Percentiles rank a stretch among this genome's conserved stretches.
Conservation (phyloP, 352 stramenopile species). For the Phytophthora tentaculata region DNA sequence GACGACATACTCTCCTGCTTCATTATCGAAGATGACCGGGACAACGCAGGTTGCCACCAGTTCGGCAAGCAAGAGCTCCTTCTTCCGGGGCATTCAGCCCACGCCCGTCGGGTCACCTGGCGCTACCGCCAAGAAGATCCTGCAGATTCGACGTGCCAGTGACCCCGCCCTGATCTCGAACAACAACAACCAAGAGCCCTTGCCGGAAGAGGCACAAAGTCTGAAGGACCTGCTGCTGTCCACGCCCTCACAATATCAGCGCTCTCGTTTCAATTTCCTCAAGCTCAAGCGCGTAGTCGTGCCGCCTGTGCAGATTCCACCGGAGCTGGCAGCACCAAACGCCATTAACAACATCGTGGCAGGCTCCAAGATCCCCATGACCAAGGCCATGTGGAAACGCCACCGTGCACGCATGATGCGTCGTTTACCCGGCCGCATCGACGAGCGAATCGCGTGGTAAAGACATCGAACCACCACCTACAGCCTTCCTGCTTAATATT, state of each 20-base stretch:
- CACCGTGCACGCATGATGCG: constrained; percentile 41
- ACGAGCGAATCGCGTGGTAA: constrained; percentile 42
- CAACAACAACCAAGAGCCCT: constrained; percentile 13
- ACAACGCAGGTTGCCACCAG: constrained; percentile 11
- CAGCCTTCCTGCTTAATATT: background rate
- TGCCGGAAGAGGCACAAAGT: constrained; percentile 36
- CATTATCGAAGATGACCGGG: constrained; percentile 34
- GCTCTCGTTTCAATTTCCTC: constrained; percentile 45
- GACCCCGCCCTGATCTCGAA: background rate
- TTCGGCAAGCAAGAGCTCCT: constrained; percentile 8
- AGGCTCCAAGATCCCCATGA: constrained; percentile 57
- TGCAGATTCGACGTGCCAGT: constrained; percentile 23
- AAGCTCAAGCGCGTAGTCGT: constrained; percentile 48
- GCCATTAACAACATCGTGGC: constrained; percentile 52
- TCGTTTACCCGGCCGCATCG: constrained; percentile 48
- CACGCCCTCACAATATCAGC: constrained; percentile 10
- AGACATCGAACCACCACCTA: background rate
- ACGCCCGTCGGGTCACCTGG: constrained; percentile 17
- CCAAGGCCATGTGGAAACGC: constrained; percentile 49
- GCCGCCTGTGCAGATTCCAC: constrained; percentile 50
- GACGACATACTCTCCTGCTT: constrained; percentile 7
- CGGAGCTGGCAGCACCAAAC: constrained; percentile 38
- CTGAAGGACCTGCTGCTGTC: constrained; percentile 41
- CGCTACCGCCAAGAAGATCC: constrained; percentile 28
- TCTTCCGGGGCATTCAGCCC: constrained; percentile 20